Conservation (phyloP, 2,329 filamentous ascomycete species). For the Fusarium nanum region DNA sequence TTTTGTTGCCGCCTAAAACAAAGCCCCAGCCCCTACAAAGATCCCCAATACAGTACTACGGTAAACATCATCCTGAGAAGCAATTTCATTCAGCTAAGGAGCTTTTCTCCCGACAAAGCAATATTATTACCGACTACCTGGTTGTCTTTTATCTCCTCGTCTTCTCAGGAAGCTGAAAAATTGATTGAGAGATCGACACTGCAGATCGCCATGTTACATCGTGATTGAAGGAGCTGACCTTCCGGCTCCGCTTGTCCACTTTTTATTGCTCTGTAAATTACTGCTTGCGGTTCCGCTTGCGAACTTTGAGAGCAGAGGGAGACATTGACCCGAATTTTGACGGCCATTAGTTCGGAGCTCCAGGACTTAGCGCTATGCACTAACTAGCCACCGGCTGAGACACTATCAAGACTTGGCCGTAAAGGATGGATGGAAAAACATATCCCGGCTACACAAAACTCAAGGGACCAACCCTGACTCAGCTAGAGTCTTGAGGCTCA, state of each 20-base stretch:
- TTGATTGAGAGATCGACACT: constrained; percentile 5
- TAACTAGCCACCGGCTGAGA: not conserved
- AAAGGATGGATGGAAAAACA: not conserved
- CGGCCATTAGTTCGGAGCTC: not conserved
- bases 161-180: not conserved
- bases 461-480: not conserved
- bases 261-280: constrained; percentile 10
- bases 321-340: not conserved
- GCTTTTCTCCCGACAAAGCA: not conserved
- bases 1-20: not conserved
- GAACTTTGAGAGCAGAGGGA: not conserved
- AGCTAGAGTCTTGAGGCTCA: constrained; percentile 26
- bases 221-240: not conserved
- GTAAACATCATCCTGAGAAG: constrained; percentile 7
- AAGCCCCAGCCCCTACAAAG: not conserved
- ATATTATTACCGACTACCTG: not conserved
- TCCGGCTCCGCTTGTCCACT: constrained; percentile 13
- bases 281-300: constrained; percentile 26
- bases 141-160: not conserved
- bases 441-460: not conserved
- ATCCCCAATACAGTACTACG: not conserved
- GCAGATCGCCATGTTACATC: not conserved
- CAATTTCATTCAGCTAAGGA: not conserved
- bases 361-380: constrained; percentile 9
- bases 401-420: constrained; percentile 2